Evolutionary conservation across 208 protist genomes (phyloP).

Genomic region (Leishmania aethiopica): DNA sequence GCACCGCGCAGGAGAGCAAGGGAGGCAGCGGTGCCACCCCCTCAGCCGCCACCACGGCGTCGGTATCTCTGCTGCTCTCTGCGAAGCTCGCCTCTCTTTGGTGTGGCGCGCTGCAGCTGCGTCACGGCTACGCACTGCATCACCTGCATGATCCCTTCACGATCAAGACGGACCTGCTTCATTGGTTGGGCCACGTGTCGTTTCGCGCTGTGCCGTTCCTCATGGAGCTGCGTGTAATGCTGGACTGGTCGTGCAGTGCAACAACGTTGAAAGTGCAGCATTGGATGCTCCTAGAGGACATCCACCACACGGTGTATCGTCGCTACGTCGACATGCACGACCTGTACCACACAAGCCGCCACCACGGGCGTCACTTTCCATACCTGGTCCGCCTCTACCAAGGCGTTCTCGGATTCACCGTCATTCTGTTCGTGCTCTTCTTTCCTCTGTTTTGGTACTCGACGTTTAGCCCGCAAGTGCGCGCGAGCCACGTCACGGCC

Average conservation of each 20-base stretch:
- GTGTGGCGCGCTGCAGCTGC: slow-evolving; percentile 55
- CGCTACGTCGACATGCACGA: slow-evolving; percentile 76
- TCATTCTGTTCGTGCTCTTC: slow-evolving; percentile 46
- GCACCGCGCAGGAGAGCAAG: slow-evolving; percentile 7
- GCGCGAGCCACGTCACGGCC: slow-evolving; percentile 35
- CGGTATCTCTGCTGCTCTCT: slow-evolving; percentile 35
- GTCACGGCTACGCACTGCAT: slow-evolving; percentile 51
- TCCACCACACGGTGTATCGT: slow-evolving; percentile 61
- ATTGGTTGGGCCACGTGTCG: slow-evolving; percentile 54
- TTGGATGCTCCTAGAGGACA: slow-evolving; percentile 84
- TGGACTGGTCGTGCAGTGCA: slow-evolving; percentile 75
- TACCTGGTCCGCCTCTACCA: slow-evolving; percentile 51
- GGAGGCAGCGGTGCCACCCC: not conserved
- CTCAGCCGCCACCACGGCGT: slow-evolving; percentile 18
- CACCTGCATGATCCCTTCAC: slow-evolving; percentile 65
- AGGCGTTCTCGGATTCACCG: slow-evolving; percentile 60
- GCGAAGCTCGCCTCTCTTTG: slow-evolving; percentile 51
- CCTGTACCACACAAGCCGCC: slow-evolving; percentile 43
- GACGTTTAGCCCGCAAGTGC: slow-evolving; percentile 71
- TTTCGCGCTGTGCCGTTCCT: slow-evolving; percentile 74
- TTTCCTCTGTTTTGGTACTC: slow-evolving; percentile 86
- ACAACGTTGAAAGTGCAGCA: slow-evolving; percentile 76
- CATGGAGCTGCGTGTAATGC: slow-evolving; percentile 71
- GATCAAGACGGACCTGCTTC: slow-evolving; percentile 39
- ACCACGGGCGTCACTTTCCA: slow-evolving; percentile 47